These are phyloP conservation scores for Dothistroma septosporum DNA, from an alignment of 2,329 filamentous ascomycete genomes.

Conservation along the genomic window DNA sequence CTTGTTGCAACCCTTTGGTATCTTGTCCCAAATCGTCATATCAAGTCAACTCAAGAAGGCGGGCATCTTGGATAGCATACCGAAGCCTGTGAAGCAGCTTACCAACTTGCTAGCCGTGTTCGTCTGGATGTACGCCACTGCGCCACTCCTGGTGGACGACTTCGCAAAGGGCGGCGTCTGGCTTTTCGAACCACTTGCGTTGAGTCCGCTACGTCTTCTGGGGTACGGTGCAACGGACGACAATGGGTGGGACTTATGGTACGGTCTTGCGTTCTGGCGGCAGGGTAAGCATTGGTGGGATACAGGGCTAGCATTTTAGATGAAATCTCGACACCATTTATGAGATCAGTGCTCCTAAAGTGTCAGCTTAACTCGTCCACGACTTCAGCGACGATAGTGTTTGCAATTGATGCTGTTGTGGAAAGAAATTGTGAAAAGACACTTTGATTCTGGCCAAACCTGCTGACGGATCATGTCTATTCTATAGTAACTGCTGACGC, in stretches of 20 bases:
- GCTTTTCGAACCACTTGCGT: constrained; percentile 75
- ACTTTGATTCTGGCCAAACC: no score
- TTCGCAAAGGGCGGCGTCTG: constrained; percentile 70
- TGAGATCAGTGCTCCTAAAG: neutral
- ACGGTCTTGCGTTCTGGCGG: constrained; percentile 55
- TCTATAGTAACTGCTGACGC: no score
- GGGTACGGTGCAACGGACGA: constrained; percentile 60
- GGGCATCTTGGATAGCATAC: constrained; percentile 37
- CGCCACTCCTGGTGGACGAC: constrained; percentile 67
- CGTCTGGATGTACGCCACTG: constrained; percentile 65
- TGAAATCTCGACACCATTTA: neutral
- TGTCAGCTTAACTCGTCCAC: neutral
- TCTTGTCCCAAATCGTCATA: constrained; percentile 55
- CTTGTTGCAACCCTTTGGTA: constrained; percentile 61
- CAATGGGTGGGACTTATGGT: constrained; percentile 64
- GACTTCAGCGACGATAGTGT: no score
- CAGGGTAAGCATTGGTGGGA: constrained; percentile 61
- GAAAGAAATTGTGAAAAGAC: no score
- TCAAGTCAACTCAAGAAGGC: constrained; percentile 34
- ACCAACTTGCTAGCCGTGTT: constrained; percentile 61
- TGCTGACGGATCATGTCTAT: no score
- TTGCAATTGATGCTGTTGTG: no score
- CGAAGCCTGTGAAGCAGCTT: constrained; percentile 45
- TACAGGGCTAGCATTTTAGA: constrained; percentile 47
- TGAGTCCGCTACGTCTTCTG: constrained; percentile 65